Evolutionary conservation across 768 basidiomycete species (phyloP).

Genomic region (Amanita pseudoporphyria): DNA sequence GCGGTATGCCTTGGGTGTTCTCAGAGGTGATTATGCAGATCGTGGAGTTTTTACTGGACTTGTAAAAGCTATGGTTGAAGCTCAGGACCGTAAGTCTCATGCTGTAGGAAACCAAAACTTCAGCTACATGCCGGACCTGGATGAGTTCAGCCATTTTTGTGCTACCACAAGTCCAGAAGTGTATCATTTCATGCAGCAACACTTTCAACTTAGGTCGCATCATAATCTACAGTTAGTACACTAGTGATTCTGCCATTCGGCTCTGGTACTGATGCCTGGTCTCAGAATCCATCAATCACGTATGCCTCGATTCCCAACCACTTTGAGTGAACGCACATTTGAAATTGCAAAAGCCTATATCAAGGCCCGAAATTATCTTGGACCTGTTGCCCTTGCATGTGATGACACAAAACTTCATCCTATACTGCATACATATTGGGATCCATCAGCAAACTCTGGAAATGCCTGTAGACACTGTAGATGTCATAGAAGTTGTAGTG

Average conservation of each 20-base stretch:
- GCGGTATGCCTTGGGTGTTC: not conserved
- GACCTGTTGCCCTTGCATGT: slow-evolving; percentile 19
- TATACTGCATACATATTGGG: slow-evolving; percentile 16
- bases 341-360: slow-evolving; percentile 12
- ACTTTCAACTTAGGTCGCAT: not conserved
- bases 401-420: slow-evolving; percentile 28
- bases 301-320: slow-evolving; percentile 17
- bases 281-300: slow-evolving; percentile 5
- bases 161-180: slow-evolving; percentile 12
- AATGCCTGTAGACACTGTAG: too few relatives aligned
- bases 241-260: not conserved
- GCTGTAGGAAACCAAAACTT: not conserved
- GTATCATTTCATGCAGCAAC: slow-evolving; percentile 8
- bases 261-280: too few relatives aligned
- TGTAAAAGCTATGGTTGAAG: not conserved
- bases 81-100: not conserved
- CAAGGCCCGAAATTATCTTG: slow-evolving; percentile 11
- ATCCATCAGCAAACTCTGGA: too few relatives aligned
- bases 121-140: not conserved
- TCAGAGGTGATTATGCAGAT: not conserved
- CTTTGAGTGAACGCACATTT: slow-evolving; percentile 14
- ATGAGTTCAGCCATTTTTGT: slow-evolving; percentile 16
- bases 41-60: not conserved
- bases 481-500: too few relatives aligned
- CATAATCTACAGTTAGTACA: not conserved